Base-by-base conservation (phyloP, 345 rosid genomes). In the Syzygium aromaticum region DNA sequence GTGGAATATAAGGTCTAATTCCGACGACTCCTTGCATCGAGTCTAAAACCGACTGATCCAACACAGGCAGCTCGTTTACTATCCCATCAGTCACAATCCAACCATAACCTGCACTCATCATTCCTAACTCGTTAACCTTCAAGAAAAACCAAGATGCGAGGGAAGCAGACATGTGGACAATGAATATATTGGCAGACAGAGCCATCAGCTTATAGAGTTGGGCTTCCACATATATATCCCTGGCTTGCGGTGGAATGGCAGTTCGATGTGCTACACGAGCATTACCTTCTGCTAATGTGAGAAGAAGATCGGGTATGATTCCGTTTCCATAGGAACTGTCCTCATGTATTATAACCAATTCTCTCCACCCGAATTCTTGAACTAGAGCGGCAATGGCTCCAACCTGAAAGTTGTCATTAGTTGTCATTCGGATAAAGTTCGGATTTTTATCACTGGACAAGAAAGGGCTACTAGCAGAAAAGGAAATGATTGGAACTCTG, bases 291-390 rank as follows among this genome's bases (percentile, higher is more conserved):
- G n/a, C 16, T 61, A n/a, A 61, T 61, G 67, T 16, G 8, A 61
- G 67, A 61, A n/a, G 67, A 27, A 61, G 67, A 61, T 61, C 67
- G 30, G 67, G 67, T 27, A 61, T 61, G 67, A 61, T 61, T 61
- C 67, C 67, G 13, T 51, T 56, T 5, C 91, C 90, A 33, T 52
- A 90, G 15, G 82, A 88, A 21, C 86, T 84, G 56, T 86, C 89
- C 85, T 84, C 90, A 64, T 88, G 88, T 27, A 91, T 85, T 11
- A 83, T 87, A 23, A 90, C 86, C 22, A 84, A 84, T 27, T 86
- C 86, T 84, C 86, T 87, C 90, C 92, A 91, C 33, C 89, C 85
- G 6, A 73, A 91, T 5, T 87, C 82, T 86, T 88, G 28, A 57
- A 91, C 52, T 8, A 89, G 73, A 46, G 88, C 89, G 33, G 64